phyloP scores from a whole-genome alignment of 352 stramenopile genomes.

The Pythium oligandrum region DNA sequence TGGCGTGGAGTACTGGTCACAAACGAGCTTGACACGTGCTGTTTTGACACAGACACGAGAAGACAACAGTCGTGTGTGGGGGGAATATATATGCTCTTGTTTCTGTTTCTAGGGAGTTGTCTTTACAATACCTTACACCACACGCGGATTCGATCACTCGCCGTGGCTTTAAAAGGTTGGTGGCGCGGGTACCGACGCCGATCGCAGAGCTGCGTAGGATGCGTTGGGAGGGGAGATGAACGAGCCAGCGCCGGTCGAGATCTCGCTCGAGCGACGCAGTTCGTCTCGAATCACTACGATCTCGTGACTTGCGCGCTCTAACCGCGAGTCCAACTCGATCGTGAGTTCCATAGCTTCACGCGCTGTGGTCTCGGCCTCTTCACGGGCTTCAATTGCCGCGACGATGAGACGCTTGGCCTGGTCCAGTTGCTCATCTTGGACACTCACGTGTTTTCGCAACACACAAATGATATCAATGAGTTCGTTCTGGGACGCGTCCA shows the following conservation, averaged over 20 bases:
- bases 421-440: constrained; percentile 71
- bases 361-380: constrained; percentile 67
- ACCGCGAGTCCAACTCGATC: constrained; percentile 59
- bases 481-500: constrained; percentile 42
- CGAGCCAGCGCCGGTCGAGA: constrained; percentile 6
- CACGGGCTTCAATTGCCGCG: constrained; percentile 71
- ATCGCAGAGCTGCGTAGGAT: neutral
- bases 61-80: too few relatives aligned
- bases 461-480: constrained; percentile 69
- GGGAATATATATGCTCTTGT: too few relatives aligned
- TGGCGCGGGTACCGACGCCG: too few relatives aligned
- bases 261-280: constrained; percentile 22
- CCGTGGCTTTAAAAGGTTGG: too few relatives aligned
- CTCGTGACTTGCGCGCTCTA: constrained; percentile 59
- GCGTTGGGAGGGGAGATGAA: constrained; percentile 1
- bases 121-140: too few relatives aligned
- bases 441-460: constrained; percentile 60
- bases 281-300: constrained; percentile 27
- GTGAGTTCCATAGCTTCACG: constrained; percentile 70
- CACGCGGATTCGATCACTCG: too few relatives aligned
- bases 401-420: constrained; percentile 70
- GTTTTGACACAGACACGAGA: too few relatives aligned
- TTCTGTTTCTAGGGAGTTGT: too few relatives aligned
- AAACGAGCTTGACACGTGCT: too few relatives aligned
- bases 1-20: too few relatives aligned